Evolutionary conservation across 345 rosid genomes (phyloP), one percentile per base, ranked within the genome.

Genomic region (Citrus cavaleriei): DNA sequence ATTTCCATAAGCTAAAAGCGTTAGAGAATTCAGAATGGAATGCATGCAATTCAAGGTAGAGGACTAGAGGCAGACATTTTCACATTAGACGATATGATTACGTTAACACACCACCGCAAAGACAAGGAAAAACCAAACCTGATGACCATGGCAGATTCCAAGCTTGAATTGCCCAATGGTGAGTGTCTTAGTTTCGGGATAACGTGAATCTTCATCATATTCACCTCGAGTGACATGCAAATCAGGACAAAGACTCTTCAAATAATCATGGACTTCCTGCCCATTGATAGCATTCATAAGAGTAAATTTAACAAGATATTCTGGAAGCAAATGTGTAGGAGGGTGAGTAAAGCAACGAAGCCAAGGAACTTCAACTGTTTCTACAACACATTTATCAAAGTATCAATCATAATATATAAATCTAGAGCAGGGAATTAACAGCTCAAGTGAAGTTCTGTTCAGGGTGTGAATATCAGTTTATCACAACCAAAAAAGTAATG

Each of bases 61-160:
- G 13, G 49, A 49, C 10, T n/a, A 55, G 62, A 66, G 21, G 71
- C 64, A 66, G 58, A 12, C 13, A 76, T 34, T 34, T 63, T 61
- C 46, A 21, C 68, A 63, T 21, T 18, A 75, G 71, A 46, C 13
- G 25, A 40, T 57, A 61, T 16, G 27, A 74, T 61, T 42, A 3
- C 12, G 40, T 64, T 21, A 49, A 32, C 40, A 14, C 28, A 49
- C 62, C 61, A 54, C 2, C 4, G 46, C 64, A 66, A n/a, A 49
- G 28, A 65, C 32, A 65, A 55, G 81, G 65, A 59, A 55, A 75
- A 71, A 85, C 65, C 81, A 70, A 77, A 85, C 87, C 87, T 85
- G 87, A 74, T 85, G 87, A 64, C 87, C 87, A 64, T 85, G 87
- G 80, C 85, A 85, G 6, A 85, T 32, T 71, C 87, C 87, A 40